A percentile compares a stretch with the other conserved stretches of the same genome.
Evolutionary conservation across 2,329 filamentous ascomycete genomes (phyloP).

Genomic region (Verticillium dahliae): DNA sequence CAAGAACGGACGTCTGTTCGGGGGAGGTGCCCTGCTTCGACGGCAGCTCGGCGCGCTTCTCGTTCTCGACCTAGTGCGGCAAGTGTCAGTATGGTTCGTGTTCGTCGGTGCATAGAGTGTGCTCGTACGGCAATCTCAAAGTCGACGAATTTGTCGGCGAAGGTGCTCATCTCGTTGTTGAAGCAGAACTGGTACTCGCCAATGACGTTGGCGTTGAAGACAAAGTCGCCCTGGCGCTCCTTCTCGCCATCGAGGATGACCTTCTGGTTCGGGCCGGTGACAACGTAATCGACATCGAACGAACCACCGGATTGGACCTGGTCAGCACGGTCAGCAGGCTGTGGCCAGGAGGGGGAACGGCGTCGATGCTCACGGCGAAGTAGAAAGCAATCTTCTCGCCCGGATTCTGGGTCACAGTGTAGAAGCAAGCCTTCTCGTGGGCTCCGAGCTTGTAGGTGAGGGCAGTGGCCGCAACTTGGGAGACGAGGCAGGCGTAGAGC

Average conservation of each 20-base stretch:
- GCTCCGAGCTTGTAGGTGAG: conserved; percentile 88
- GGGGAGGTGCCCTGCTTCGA: conserved; percentile 82
- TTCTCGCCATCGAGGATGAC: conserved; percentile 80
- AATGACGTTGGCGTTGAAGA: conserved; percentile 82
- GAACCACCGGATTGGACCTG: conserved; percentile 97
- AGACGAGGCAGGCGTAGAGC: conserved; percentile 65
- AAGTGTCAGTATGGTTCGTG: not conserved
- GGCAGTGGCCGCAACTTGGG: conserved; percentile 75
- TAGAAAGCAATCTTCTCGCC: conserved; percentile 95
- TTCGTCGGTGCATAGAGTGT: not conserved
- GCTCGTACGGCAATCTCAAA: conserved; percentile 85
- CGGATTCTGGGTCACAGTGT: conserved; percentile 67
- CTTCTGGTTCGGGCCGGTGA: conserved; percentile 75
- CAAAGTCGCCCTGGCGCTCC: conserved; percentile 93
- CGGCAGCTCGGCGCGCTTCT: conserved; percentile 72
- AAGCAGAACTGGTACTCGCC: conserved; percentile 98
- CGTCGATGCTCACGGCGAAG: conserved; percentile 70
- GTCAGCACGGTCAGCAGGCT: not conserved
- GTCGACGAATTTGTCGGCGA: conserved; percentile 94
- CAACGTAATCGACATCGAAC: conserved; percentile 92
- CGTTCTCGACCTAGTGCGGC: conserved; percentile 72
- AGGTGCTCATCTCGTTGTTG: conserved; percentile 96
- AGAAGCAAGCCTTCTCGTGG: conserved; percentile 96
- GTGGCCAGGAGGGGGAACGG: conserved; percentile 7
- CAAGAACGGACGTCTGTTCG: conserved; percentile 81